phyloP scores from a whole-genome alignment of 2,329 filamentous ascomycete genomes.

The Aspergillus sp. region DNA sequence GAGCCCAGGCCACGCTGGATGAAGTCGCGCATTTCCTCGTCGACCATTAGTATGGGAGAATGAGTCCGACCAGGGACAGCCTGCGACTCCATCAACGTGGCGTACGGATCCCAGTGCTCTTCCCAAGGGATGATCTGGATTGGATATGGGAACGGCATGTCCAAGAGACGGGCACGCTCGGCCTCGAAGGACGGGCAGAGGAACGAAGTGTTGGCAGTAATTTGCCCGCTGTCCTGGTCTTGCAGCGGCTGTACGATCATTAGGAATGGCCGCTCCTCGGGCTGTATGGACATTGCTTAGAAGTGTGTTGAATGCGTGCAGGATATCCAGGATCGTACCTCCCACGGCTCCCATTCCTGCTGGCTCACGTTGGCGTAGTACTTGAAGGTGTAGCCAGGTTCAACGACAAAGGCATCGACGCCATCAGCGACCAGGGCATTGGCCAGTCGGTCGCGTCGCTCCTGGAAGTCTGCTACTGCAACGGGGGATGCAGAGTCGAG shows the following conservation, averaged over 20 bases:
- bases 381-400: constrained; percentile 57
- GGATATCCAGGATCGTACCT: no score
- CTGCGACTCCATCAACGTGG: constrained; percentile 40
- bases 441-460: constrained; percentile 49
- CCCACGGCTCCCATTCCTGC: constrained; percentile 55
- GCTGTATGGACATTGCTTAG: no score
- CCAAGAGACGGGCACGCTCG: constrained; percentile 48
- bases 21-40: constrained; percentile 57
- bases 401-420: constrained; percentile 51
- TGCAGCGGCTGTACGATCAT: constrained; percentile 48
- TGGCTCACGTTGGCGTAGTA: constrained; percentile 57
- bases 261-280: constrained; percentile 54
- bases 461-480: constrained; percentile 43
- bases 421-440: constrained; percentile 42
- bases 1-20: constrained; percentile 48
- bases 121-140: constrained; percentile 52
- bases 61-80: constrained; percentile 24
- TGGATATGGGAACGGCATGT: constrained; percentile 45
- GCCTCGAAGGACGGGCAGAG: constrained; percentile 53
- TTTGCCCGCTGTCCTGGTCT: constrained; percentile 26
- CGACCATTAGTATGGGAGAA: constrained; percentile 47
- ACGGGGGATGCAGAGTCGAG: constrained; percentile 38
- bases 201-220: constrained; percentile 49
- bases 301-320: no score
- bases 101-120: constrained; percentile 57